Evolutionary conservation across 495 filamentous ascomycete species (phyloP).

Genomic region (Penicillium canescens): DNA sequence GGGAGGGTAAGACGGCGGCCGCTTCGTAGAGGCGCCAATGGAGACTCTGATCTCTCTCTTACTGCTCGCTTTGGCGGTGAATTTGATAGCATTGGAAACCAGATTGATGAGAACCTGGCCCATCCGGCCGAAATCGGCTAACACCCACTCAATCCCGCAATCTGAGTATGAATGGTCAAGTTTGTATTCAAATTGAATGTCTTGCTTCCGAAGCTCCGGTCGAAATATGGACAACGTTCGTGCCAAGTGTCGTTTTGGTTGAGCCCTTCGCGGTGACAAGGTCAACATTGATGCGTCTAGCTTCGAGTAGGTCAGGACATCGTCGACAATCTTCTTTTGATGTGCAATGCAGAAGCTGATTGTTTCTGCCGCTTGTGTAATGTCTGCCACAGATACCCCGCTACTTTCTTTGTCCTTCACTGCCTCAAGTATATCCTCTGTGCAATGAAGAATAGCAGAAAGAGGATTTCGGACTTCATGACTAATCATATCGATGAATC

Average conservation of each 20-base stretch:
- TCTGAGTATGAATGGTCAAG: conserved; percentile 56
- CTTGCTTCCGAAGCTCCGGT: conserved; percentile 65
- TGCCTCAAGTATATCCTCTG: conserved; percentile 64
- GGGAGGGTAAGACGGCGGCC: conserved; percentile 44
- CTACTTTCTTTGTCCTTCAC: conserved; percentile 8
- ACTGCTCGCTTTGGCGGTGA: conserved; percentile 55
- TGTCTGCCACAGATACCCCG: conserved; percentile 12
- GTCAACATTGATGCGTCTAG: conserved; percentile 77
- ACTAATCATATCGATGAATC: conserved; percentile 87
- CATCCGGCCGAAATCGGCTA: conserved; percentile 69
- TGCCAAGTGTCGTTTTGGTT: conserved; percentile 67
- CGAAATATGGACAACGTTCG: conserved; percentile 72
- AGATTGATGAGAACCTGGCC: conserved; percentile 76
- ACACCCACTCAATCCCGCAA: conserved; percentile 63
- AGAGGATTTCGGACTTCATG: conserved; percentile 88
- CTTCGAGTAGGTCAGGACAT: conserved; percentile 77
- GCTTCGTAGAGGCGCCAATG: conserved; percentile 62
- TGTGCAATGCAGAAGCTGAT: conserved; percentile 75
- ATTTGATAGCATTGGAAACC: conserved; percentile 78
- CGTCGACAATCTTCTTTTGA: conserved; percentile 78
- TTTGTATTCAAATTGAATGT: conserved; percentile 63
- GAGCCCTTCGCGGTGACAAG: conserved; percentile 66
- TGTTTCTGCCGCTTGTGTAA: conserved; percentile 71
- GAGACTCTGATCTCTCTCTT: conserved; percentile 66
- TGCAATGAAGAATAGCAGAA: conserved; percentile 77